Percentiles rank a stretch among this genome's conserved stretches.
Evolutionary conservation across 176 grass and related monocot species (phyloP).

Genomic region (Eremochloa ophiuroides): DNA sequence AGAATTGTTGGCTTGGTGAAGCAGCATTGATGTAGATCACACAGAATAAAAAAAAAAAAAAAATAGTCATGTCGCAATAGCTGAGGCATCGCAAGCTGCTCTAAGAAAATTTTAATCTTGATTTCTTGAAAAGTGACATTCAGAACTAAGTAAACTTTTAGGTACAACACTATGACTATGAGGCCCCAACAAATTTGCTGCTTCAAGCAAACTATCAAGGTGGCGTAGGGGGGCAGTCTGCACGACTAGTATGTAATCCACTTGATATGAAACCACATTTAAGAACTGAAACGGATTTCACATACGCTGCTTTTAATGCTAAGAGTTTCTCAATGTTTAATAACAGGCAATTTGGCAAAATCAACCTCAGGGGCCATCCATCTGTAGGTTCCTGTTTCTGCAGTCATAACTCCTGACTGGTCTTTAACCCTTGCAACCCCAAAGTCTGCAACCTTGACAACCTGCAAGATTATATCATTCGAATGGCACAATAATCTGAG

Average conservation of each 20-base stretch:
- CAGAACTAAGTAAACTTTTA: neutral
- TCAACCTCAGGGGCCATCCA: slow-evolving; percentile 90
- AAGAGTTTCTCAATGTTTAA: neutral
- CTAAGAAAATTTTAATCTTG: neutral
- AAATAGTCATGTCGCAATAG: neutral
- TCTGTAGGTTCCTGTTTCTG: slow-evolving; percentile 88
- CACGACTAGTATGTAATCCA: neutral
- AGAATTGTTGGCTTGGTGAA: neutral
- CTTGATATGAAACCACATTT: slow-evolving; percentile 4
- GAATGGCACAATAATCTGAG: neutral
- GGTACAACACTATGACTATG: neutral
- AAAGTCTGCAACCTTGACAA: slow-evolving; percentile 92
- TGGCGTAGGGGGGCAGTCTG: neutral
- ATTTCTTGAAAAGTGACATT: neutral
- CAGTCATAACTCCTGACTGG: slow-evolving; percentile 86
- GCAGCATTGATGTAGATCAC: neutral
- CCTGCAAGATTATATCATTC: slow-evolving; percentile 34
- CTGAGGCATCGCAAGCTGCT: neutral
- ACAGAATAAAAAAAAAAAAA: neutral
- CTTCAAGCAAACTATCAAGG: neutral
- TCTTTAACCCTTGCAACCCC: slow-evolving; percentile 81
- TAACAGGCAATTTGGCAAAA: neutral
- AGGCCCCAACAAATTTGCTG: neutral
- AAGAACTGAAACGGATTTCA: neutral
- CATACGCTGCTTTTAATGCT: neutral